Base-by-base conservation (phyloP, 2,329 filamentous ascomycete genomes). In the Hypoxylon sp. region DNA sequence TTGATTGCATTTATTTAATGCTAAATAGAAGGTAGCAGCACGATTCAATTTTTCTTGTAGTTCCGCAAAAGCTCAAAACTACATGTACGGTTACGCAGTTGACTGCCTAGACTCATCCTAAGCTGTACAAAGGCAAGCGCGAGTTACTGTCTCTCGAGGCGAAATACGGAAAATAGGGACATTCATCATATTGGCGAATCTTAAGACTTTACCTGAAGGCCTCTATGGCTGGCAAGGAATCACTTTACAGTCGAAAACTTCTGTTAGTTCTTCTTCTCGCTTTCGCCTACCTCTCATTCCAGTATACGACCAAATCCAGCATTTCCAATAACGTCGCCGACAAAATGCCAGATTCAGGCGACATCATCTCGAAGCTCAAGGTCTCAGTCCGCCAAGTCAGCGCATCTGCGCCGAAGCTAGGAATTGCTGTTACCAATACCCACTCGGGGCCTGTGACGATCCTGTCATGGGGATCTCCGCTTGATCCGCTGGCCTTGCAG, bases 381-480 rank as follows among this genome's bases (percentile, higher is more conserved):
- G 73, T 77, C 14, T 71, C 74, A 12, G 73, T 76, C 46, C 74
- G 72, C 34, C 73, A 76, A 61, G 60, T 65, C 59, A 71, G 68
- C 68, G 67, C 61, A 29, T 60, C 68, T 3, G 67, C 80, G 16
- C 77, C 77, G 2, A 75, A 76, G 4, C 66, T 84, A 27, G 75
- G 74, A 8, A 70, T 81, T 41, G 74, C 73, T 1, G 78, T 84
- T 41, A 80, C 77, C 48, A 83, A 84, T 74, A 77, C 74, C 9
- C 76, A 79, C 57, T 68, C 74, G 2, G 59, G 68, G 3, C 72
- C 81, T 0, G 74, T 83, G 56, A 83, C 81, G 0, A 68, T 84
- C 21, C 76, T 84, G 34, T 74, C 70, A 2, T 84, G 82, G 76
- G 74, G 79, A 51, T 81, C 81, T 0, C 82, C 82, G n/a, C 74